Evolutionary conservation across 257 asterid species (phyloP), one percentile per base, ranked within the genome.

Genomic region (Jacaranda mimosifolia): DNA sequence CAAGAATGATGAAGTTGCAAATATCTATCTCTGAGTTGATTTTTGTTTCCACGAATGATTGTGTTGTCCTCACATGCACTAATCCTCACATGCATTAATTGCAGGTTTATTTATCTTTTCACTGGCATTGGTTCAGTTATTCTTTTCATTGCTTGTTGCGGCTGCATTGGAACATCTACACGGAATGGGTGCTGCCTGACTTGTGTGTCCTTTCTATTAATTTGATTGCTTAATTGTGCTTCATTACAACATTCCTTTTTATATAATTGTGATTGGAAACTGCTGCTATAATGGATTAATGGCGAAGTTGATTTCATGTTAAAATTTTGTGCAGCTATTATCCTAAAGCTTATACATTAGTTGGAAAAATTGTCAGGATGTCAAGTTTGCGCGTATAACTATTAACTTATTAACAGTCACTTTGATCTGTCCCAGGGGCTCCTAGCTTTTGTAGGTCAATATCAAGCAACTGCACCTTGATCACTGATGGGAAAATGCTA

Each of bases 81-180:
- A 3, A 36, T 79, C 32, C 32, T 26, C 73, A 11, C 46, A 74
- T 78, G 52, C 77, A 36, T 45, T 59, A 4, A 38, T 79, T 78
- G 87, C 96, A 96, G 99, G 99, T 96, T 96, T 84, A 91, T 96
- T 63, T 96, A 96, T 84, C 83, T 92, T 70, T 92, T 96, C 85
- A 89, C 83, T 64, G 97, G 96, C 60, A 74, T 84, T 79, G 99
- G 99, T 51, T 96, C 68, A 43, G 86, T 81, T 81, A 83, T 96
- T 79, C 89, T 91, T 32, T 39, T 96, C 70, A 76, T 93, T 79
- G 89, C 97, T 56, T 96, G 94, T 83, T 90, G 91, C 71, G 99
- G 99, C 76, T 96, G 98, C 89, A 89, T 96, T 77, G 94, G 92
- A 76, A 74, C 97, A 0, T 79, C 92, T 58, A 84, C 87, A 53